Conservation (phyloP, 2,329 filamentous ascomycete species). For the Gnomoniopsis smithogilvyi region DNA sequence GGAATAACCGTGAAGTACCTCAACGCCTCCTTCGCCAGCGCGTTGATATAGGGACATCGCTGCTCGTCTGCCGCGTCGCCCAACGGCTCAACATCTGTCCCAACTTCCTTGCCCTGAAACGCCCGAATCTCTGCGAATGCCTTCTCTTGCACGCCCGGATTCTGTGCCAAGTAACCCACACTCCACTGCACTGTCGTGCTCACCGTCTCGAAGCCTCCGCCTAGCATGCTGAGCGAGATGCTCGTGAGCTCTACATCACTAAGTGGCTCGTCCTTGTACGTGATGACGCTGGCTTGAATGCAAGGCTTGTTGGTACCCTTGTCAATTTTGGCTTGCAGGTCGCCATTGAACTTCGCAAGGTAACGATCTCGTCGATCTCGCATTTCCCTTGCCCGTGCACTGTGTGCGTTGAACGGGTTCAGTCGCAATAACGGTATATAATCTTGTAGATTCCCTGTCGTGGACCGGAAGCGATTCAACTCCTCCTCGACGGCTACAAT, state of each 20-base stretch:
- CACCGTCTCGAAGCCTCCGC: constrained; percentile 32
- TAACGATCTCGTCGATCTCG: constrained; percentile 15
- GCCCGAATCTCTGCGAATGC: constrained; percentile 56
- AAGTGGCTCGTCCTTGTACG: constrained; percentile 15
- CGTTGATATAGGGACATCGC: constrained; percentile 62
- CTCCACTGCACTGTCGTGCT: constrained; percentile 19
- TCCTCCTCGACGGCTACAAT: constrained; percentile 21
- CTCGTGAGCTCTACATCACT: constrained; percentile 26
- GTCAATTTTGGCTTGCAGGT: constrained; percentile 9
- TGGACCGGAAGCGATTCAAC: constrained; percentile 18
- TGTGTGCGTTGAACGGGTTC: constrained; percentile 13
- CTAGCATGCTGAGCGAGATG: constrained; percentile 50
- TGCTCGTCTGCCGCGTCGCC: constrained; percentile 62
- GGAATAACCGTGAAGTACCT: constrained; percentile 65
- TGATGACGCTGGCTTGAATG: constrained; percentile 18
- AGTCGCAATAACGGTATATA: constrained; percentile 17
- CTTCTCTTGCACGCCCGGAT: constrained; percentile 54
- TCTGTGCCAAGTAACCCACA: constrained; percentile 17
- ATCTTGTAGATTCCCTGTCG: constrained; percentile 16
- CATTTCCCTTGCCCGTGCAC: constrained; percentile 12
- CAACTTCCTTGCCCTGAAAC: constrained; percentile 33
- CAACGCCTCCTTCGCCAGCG: constrained; percentile 61
- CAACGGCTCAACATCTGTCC: constrained; percentile 33
- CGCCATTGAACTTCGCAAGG: constrained; percentile 7
- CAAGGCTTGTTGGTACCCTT: constrained; percentile 13